A percentile compares a stretch with the other conserved stretches of the same genome.
Conservation (phyloP, 2,329 filamentous ascomycete genomes). For the Phyllosticta capitalensis region DNA sequence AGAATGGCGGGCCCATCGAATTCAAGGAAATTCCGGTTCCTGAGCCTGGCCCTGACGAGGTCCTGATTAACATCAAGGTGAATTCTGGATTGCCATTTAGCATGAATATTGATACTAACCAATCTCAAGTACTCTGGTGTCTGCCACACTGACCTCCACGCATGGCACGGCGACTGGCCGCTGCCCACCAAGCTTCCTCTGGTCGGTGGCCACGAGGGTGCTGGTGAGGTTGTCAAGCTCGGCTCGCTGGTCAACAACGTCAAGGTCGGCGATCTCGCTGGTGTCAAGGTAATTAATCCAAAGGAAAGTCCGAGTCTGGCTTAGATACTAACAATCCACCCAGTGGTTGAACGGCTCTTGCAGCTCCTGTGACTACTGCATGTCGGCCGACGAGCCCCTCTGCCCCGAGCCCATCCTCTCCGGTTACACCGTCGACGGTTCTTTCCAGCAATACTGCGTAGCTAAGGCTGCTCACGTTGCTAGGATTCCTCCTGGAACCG, state of each 20-base stretch:
- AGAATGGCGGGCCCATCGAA: slow-evolving; percentile 58
- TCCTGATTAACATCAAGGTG: slow-evolving; percentile 66
- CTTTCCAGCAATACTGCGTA: slow-evolving; percentile 87
- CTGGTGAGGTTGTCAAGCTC: slow-evolving; percentile 71
- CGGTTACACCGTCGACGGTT: slow-evolving; percentile 86
- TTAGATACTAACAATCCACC: slow-evolving; percentile 15
- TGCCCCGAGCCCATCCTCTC: slow-evolving; percentile 68
- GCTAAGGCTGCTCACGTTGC: slow-evolving; percentile 81
- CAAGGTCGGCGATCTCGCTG: slow-evolving; percentile 73
- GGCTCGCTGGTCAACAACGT: slow-evolving; percentile 70
- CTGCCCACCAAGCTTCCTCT: slow-evolving; percentile 72
- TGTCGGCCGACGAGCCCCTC: slow-evolving; percentile 66
- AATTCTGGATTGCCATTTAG: no score
- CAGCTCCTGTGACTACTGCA: slow-evolving; percentile 72
- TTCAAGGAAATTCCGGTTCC: slow-evolving; percentile 77
- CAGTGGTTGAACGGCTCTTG: slow-evolving; percentile 83
- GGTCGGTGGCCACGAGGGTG: slow-evolving; percentile 71
- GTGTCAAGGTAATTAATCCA: slow-evolving; percentile 49
- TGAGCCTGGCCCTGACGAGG: slow-evolving; percentile 77
- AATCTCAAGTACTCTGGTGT: slow-evolving; percentile 66
- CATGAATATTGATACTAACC: no score
- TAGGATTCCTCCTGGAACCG: slow-evolving; percentile 65
- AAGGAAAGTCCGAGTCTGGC: background rate
- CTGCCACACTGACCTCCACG: slow-evolving; percentile 78
- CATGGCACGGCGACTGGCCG: slow-evolving; percentile 85